Percentiles rank a stretch among this genome's conserved stretches.
Conservation (phyloP, 1,284 basidiomycete genomes). For the Moniliella sp. region DNA sequence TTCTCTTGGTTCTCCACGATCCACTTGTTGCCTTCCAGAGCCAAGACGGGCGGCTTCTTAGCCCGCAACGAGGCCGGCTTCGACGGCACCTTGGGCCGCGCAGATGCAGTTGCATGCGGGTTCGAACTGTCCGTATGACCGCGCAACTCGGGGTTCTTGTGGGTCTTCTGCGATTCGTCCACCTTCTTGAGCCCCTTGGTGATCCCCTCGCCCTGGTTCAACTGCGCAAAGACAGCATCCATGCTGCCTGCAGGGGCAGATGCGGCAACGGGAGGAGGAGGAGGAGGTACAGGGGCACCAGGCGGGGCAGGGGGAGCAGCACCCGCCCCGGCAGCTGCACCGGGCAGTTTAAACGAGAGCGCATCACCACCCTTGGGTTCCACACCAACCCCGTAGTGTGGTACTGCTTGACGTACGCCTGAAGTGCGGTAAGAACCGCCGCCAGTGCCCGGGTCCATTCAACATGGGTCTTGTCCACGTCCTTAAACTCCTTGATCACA, state of each 20-base stretch:
- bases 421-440: slow-evolving; percentile 53
- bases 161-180: slow-evolving; percentile 85
- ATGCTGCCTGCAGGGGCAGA: slow-evolving; percentile 41
- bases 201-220: slow-evolving; percentile 73
- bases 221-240: slow-evolving; percentile 69
- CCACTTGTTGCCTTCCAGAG: slow-evolving; percentile 84
- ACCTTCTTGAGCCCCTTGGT: slow-evolving; percentile 81
- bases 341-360: slow-evolving; percentile 43
- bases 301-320: slow-evolving; percentile 36
- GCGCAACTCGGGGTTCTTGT: slow-evolving; percentile 76
- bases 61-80: slow-evolving; percentile 15
- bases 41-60: slow-evolving; percentile 81
- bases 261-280: slow-evolving; percentile 36
- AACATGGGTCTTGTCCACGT: slow-evolving; percentile 56
- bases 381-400: slow-evolving; percentile 71
- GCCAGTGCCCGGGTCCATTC: slow-evolving; percentile 67
- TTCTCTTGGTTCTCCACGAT: slow-evolving; percentile 84
- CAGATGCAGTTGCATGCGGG: slow-evolving; percentile 1
- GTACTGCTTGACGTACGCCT: slow-evolving; percentile 62
- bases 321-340: slow-evolving; percentile 19
- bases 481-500: slow-evolving; percentile 77
- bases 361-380: slow-evolving; percentile 52
- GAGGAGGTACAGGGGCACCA: slow-evolving; percentile 37
- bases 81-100: slow-evolving; percentile 7
- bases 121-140: too few species aligned